Evolutionary conservation across 164 flowering plant genomes (phyloP).

Genomic region (Umbellularia californica): DNA sequence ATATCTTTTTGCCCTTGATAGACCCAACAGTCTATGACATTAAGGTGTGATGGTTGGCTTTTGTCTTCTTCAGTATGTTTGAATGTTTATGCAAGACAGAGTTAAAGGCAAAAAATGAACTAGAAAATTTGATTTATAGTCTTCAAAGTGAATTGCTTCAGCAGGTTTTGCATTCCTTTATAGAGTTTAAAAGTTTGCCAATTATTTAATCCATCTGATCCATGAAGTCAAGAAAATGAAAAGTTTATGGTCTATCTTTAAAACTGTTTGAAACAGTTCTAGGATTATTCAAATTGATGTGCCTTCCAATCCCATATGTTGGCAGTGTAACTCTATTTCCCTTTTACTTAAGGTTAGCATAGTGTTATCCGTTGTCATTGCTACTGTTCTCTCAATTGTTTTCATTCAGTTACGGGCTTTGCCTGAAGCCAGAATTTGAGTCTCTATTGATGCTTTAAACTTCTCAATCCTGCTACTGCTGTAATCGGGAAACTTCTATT

Average conservation of each 20-base stretch:
- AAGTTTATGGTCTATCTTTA: no score
- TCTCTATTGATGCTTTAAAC: not conserved
- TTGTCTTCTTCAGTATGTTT: slow-evolving; percentile 2
- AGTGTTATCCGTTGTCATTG: not conserved
- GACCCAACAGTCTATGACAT: not conserved
- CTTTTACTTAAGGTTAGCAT: not conserved
- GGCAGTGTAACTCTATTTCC: not conserved
- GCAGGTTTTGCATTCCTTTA: not conserved
- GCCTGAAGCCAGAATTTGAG: not conserved
- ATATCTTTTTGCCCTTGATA: not conserved
- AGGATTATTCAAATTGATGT: not conserved
- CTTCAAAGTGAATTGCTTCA: not conserved
- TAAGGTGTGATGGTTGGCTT: not conserved
- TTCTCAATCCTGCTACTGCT: not conserved
- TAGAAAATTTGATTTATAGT: not conserved
- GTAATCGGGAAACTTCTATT: not conserved
- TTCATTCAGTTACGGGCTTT: not conserved
- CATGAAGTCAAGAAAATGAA: not conserved
- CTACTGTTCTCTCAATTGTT: not conserved
- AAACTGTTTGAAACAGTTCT: no score
- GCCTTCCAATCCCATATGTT: not conserved
- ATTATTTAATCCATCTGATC: not conserved
- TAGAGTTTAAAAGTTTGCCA: slow-evolving; percentile 1
- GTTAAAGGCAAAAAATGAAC: slow-evolving; percentile 7
- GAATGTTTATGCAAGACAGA: not conserved